Percentiles rank a stretch among this genome's conserved stretches.
Conservation (phyloP, 1,139 yeast genomes). For the Saccharomyces hybrid region DNA sequence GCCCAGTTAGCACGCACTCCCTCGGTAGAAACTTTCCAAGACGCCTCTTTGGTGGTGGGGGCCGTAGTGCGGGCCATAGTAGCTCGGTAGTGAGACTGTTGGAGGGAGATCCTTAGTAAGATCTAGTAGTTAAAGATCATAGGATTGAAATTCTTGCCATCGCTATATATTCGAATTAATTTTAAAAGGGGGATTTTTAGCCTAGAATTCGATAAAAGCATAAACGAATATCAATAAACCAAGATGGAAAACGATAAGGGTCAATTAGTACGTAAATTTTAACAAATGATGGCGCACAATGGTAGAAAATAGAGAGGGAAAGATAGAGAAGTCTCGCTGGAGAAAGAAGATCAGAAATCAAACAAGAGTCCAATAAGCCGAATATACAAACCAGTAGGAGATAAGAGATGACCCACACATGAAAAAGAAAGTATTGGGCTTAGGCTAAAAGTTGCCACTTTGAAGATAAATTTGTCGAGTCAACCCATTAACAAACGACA, state of each 20-base stretch:
- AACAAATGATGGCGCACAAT: background rate
- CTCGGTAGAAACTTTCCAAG: background rate
- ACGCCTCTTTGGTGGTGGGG: background rate
- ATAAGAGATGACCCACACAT: background rate
- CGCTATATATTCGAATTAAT: background rate
- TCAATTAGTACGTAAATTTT: conserved; percentile 70
- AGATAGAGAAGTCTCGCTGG: no score
- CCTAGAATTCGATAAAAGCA: background rate
- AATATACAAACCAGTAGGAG: background rate
- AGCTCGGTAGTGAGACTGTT: background rate
- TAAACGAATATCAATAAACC: conserved; percentile 24
- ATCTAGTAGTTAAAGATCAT: background rate
- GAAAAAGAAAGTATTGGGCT: background rate
- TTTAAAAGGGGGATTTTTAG: background rate
- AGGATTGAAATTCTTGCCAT: background rate
- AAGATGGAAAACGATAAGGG: conserved; percentile 99
- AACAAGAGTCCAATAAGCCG: background rate
- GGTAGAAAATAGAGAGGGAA: background rate
- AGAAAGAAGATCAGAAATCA: background rate
- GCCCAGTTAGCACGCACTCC: background rate
- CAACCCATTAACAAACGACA: background rate
- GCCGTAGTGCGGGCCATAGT: background rate
- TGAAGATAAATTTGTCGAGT: background rate
- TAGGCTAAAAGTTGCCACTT: background rate
- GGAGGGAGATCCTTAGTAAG: background rate